Conservation (phyloP, 106 monocot genomes). For the Acorus gramineus region DNA sequence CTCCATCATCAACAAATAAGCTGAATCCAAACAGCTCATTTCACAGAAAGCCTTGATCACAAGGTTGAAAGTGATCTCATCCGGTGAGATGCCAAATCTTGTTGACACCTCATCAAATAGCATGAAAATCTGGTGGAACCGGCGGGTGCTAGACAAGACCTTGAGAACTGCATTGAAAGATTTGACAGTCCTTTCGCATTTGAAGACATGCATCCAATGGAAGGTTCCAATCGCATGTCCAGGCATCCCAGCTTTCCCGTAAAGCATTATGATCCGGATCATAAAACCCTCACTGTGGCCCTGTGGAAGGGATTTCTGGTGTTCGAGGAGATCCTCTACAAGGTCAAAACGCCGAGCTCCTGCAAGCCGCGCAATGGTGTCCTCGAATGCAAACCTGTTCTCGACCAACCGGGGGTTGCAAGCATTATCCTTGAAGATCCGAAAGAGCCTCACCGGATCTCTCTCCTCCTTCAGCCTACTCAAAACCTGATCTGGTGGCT, state of each 20-base stretch:
- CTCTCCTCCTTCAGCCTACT: conserved; percentile 60
- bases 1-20: conserved; percentile 57
- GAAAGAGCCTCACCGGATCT: conserved; percentile 71
- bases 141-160: conserved; percentile 40
- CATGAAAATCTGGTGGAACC: conserved; percentile 24
- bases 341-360: conserved; percentile 68
- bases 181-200: conserved; percentile 60
- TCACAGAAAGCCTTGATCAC: conserved; percentile 61
- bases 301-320: conserved; percentile 70
- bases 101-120: conserved; percentile 20
- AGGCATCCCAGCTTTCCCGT: conserved; percentile 74
- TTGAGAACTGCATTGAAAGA: conserved; percentile 80
- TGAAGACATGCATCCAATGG: conserved; percentile 52
- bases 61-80: conserved; percentile 74
- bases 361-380: conserved; percentile 53
- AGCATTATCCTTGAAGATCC: conserved; percentile 58
- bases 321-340: conserved; percentile 71
- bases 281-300: conserved; percentile 79
- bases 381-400: conserved; percentile 79
- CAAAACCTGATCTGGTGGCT: conserved; percentile 41
- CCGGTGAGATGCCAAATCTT: conserved; percentile 53
- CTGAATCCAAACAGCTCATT: conserved; percentile 39
- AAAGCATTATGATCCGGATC: conserved; percentile 62
- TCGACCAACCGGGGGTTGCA: conserved; percentile 67
- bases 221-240: conserved; percentile 64